Conservation (phyloP, 2,329 filamentous ascomycete genomes). For the Rutstroemia sp. region DNA sequence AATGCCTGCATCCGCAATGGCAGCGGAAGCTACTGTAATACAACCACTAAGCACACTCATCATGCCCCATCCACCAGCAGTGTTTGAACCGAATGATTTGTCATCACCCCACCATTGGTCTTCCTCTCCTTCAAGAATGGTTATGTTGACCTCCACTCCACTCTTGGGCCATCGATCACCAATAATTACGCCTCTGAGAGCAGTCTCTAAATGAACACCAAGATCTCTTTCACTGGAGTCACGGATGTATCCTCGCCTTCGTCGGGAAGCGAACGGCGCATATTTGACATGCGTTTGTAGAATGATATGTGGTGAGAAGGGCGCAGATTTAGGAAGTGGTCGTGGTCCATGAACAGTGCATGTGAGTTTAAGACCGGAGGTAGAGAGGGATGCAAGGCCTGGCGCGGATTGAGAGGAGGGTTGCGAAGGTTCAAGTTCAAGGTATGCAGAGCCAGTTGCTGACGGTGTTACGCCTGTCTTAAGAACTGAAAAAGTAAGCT, state of each 20-base stretch:
- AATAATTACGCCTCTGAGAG: conserved; percentile 81
- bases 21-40: conserved; percentile 88
- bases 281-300: conserved; percentile 94
- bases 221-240: conserved; percentile 84
- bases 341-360: conserved; percentile 92
- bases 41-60: conserved; percentile 90
- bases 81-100: conserved; percentile 39
- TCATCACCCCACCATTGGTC: conserved; percentile 59
- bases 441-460: conserved; percentile 86
- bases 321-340: conserved; percentile 79
- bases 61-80: conserved; percentile 69
- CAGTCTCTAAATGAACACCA: conserved; percentile 84
- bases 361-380: conserved; percentile 71
- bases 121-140: conserved; percentile 88
- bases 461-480: conserved; percentile 90
- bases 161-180: conserved; percentile 98
- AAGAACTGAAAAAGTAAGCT: conserved; percentile 50
- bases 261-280: conserved; percentile 82
- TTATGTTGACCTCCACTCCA: conserved; percentile 90
- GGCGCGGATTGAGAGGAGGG: conserved; percentile 42
- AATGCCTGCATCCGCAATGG: conserved; percentile 88
- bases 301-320: conserved; percentile 87
- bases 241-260: conserved; percentile 76
- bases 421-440: conserved; percentile 51
- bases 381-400: conserved; percentile 37